phyloP scores from a whole-genome alignment of 2,329 filamentous ascomycete species.

The Claviceps sp. region DNA sequence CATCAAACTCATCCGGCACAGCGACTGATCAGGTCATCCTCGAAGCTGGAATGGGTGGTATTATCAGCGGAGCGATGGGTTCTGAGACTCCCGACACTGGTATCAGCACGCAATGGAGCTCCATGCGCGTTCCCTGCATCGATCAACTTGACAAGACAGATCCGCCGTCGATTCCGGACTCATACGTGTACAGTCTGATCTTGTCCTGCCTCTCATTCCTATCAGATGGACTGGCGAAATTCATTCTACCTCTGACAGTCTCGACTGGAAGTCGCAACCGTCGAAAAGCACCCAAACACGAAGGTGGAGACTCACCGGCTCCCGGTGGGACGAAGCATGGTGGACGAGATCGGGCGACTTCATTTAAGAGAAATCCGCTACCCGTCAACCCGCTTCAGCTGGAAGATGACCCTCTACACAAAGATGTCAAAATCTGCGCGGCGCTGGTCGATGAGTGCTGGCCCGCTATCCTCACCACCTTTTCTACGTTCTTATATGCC shows the following conservation, averaged over 20 bases:
- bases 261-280: slow-evolving; percentile 51
- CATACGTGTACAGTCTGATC: slow-evolving; percentile 83
- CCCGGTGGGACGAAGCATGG: slow-evolving; percentile 17
- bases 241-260: slow-evolving; percentile 81
- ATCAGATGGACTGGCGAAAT: slow-evolving; percentile 85
- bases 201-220: slow-evolving; percentile 80
- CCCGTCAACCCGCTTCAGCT: slow-evolving; percentile 74
- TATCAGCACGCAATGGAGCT: slow-evolving; percentile 86
- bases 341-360: slow-evolving; percentile 45
- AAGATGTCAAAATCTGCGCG: slow-evolving; percentile 64
- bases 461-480: slow-evolving; percentile 89
- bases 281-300: slow-evolving; percentile 33
- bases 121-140: slow-evolving; percentile 73
- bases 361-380: slow-evolving; percentile 61
- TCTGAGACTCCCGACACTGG: slow-evolving; percentile 56
- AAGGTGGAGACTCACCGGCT: slow-evolving; percentile 30
- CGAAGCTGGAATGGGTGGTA: slow-evolving; percentile 77
- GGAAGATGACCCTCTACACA: slow-evolving; percentile 56
- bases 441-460: slow-evolving; percentile 82
- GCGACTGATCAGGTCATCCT: slow-evolving; percentile 74
- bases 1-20: slow-evolving; percentile 38
- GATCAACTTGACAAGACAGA: slow-evolving; percentile 91
- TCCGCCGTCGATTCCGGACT: slow-evolving; percentile 70
- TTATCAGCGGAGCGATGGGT: slow-evolving; percentile 62
- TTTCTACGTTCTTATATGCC: slow-evolving; percentile 88